Evolutionary conservation across 1,139 yeast genomes (phyloP).

Genomic region (Debaryomyces udenii): DNA sequence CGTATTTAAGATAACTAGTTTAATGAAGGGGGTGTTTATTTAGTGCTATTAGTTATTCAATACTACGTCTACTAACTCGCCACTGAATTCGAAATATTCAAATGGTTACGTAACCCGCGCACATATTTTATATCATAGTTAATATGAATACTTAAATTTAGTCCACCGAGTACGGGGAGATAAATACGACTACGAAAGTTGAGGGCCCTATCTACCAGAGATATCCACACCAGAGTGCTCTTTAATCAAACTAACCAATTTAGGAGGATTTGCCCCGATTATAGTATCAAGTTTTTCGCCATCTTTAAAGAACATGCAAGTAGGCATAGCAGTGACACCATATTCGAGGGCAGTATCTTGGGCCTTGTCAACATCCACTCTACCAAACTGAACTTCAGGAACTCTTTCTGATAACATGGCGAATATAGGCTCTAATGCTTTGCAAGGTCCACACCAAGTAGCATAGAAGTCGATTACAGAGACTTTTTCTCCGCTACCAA

Average conservation of each 20-base stretch:
- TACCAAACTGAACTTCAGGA: constrained; percentile 43
- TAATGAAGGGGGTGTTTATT: not conserved
- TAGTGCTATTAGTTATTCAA: not conserved
- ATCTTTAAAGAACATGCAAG: constrained; percentile 33
- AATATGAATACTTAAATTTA: not conserved
- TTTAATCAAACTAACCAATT: constrained; percentile 27
- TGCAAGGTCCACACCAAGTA: constrained; percentile 53
- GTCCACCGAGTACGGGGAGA: not conserved
- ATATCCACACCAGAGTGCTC: constrained; percentile 28
- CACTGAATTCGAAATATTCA: constrained; percentile 5
- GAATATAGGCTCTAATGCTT: constrained; percentile 46
- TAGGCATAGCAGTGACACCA: constrained; percentile 41
- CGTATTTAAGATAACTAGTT: not conserved
- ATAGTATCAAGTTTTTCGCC: constrained; percentile 33
- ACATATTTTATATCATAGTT: not conserved
- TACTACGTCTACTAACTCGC: constrained; percentile 8
- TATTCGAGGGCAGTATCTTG: constrained; percentile 34
- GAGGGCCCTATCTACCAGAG: constrained; percentile 17
- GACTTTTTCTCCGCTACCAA: constrained; percentile 29
- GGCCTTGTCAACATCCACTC: constrained; percentile 40
- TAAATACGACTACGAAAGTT: not conserved
- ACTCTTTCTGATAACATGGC: constrained; percentile 36
- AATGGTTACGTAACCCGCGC: constrained; percentile 9
- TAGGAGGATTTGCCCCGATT: constrained; percentile 39
- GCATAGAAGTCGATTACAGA: constrained; percentile 47